Base-by-base conservation (phyloP, 441 rosid species). In the Gossypium schwendimanii region DNA sequence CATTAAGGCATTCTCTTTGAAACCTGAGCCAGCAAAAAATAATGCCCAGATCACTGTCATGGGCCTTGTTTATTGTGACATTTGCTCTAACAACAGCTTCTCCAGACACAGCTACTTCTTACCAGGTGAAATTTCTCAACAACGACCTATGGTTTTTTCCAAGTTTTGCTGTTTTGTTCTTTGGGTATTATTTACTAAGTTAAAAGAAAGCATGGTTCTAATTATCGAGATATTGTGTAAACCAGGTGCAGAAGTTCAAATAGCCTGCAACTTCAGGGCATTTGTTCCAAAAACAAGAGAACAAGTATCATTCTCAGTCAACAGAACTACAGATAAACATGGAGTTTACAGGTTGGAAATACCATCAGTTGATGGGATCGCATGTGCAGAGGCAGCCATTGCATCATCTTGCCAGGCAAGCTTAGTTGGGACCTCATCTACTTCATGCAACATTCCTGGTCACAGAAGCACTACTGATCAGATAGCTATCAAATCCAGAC, bases 51-150 rank as follows among this genome's bases (percentile, higher is more conserved):
- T 91, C 78, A 82, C 87, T 15, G 89, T 95, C 3, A 86, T 91
- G 91, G 99, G 99, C 71, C 80, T 91, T 77, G 99, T 95, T 77
- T 95, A 87, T 61, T 95, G 99, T 53, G 99, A 95, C 71, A 87
- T 90, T 67, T 95, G 99, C 88, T 91, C 94, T 86, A 93, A 89
- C 87, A 91, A 95, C 87, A 95, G 75, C 81, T 95, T 92, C 88
- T 85, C 99, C 72, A 92, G 61, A 66, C 88, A 95, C 89, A 91
- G 98, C 87, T 95, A 92, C 92, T 95, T 91, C 91, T 77, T 95
- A 74, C 86, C 95, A 57, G 98, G 98, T 90, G 28, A 81, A 11
- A 41, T 26, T 23, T 75, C 36, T 50, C 44, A 66, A 23, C 31
- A 36, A 18, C 44, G 36, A 31, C 36, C 76, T 55, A 59, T 14